Evolutionary conservation across 495 filamentous ascomycete genomes (phyloP), one percentile per base, ranked within the genome.

Genomic region (Margaritispora aquatica): DNA sequence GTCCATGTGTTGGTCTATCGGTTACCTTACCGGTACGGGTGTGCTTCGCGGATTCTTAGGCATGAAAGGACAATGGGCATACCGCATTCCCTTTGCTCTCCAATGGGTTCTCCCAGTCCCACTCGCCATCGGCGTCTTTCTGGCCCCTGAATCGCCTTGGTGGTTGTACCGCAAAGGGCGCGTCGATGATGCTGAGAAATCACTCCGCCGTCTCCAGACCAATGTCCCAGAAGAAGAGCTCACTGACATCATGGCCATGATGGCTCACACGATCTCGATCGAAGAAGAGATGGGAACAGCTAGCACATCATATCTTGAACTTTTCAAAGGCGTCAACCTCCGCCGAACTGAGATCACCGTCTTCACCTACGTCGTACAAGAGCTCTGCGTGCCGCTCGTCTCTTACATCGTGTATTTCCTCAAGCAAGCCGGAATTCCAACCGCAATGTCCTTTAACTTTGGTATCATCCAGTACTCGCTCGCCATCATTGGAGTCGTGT

Each of bases 331-430:
- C 34, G 77, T 77, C 44, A 81, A 90, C 64, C 71, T 78, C 3
- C 77, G 84, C 38, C 84, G 88, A 38, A 91, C 88, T 1, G 83
- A 86, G 59, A 85, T 88, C 58, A 77, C 81, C 54, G 84, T 80
- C 68, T 75, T 84, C 67, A 77, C 80, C 53, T 92, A 86, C 83
- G 75, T 83, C 15, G 85, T 88, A 27, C 88, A 91, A 69, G 82
- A 83, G n/a, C 71, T 90, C 19, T 84, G 78, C 51, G 88, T 88
- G 15, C 84, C 85, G 58, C 78, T 81, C 0, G 80, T 92, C 67
- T 83, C 81, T 38, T 83, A 83, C 44, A 86, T 86, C 63, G 82
- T 84, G 21, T 86, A 88, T 59, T 88, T 90, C 67, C 78, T 85
- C 63, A 71, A 84, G 58, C 80, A 84, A 58, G 87, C 86, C 2